Conservation (phyloP, 371 early-diverging fungal species). For the Circinella umbellata region DNA sequence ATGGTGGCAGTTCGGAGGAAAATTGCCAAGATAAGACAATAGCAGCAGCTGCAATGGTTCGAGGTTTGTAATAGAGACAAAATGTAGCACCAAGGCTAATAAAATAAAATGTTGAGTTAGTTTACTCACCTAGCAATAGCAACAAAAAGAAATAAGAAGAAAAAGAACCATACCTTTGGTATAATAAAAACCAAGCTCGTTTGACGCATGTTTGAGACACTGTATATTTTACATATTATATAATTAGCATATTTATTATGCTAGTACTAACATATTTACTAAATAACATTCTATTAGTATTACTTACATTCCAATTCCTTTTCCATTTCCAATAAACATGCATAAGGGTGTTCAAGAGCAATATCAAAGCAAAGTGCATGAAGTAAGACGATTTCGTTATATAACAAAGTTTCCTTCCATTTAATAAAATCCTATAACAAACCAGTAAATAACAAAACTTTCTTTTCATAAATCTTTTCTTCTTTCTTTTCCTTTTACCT, state of each 20-base stretch:
- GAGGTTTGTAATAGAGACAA: slow-evolving; percentile 39
- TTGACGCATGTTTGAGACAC: slow-evolving; percentile 52
- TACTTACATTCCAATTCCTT: slow-evolving; percentile 38
- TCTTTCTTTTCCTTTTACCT: slow-evolving; percentile 22
- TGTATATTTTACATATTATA: slow-evolving; percentile 20
- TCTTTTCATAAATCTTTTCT: background rate
- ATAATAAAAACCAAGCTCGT: slow-evolving; percentile 71
- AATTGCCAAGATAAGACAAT: slow-evolving; percentile 26
- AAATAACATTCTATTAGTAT: background rate
- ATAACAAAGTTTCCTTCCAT: slow-evolving; percentile 74
- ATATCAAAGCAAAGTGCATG: slow-evolving; percentile 83
- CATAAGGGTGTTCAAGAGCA: slow-evolving; percentile 74
- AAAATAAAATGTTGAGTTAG: background rate
- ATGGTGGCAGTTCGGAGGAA: slow-evolving; percentile 20
- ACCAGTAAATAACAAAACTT: background rate
- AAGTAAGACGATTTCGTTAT: slow-evolving; percentile 71
- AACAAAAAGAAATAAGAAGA: background rate
- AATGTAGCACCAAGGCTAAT: slow-evolving; percentile 29
- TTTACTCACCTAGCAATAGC: background rate
- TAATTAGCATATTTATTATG: no score
- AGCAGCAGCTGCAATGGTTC: slow-evolving; percentile 41
- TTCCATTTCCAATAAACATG: slow-evolving; percentile 51
- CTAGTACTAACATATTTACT: background rate
- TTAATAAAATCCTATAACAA: slow-evolving; percentile 59
- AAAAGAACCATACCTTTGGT: slow-evolving; percentile 50